Evolutionary conservation across 805 yeast genomes (phyloP).

Genomic region (Zygoascus bituminiphila): DNA sequence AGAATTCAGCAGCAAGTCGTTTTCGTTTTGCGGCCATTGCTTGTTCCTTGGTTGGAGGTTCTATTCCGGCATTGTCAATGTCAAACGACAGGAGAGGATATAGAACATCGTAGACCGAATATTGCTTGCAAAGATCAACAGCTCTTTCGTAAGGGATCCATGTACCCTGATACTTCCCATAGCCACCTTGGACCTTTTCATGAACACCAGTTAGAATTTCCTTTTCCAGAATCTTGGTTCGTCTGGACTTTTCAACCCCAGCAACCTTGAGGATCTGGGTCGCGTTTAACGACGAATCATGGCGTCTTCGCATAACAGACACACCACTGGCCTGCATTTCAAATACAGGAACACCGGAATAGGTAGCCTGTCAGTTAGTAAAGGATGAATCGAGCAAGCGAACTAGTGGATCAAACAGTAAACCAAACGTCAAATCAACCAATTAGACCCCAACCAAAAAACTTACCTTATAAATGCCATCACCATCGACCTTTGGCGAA

Average conservation of each 20-base stretch:
- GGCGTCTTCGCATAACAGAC: conserved; percentile 57
- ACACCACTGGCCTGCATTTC: conserved; percentile 56
- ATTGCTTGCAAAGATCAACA: conserved; percentile 50
- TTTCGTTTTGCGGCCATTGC: conserved; percentile 34
- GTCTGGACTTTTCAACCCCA: conserved; percentile 54
- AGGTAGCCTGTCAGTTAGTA: conserved; percentile 39
- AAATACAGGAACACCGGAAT: conserved; percentile 51
- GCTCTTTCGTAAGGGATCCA: conserved; percentile 63
- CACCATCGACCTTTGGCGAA: conserved; percentile 2
- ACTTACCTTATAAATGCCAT: conserved; percentile 2
- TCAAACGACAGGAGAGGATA: conserved; percentile 43
- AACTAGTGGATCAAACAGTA: too few species aligned
- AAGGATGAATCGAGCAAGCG: conserved; percentile 29
- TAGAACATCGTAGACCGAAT: conserved; percentile 46
- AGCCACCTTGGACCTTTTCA: conserved; percentile 67
- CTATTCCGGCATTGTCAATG: conserved; percentile 28
- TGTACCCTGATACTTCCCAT: conserved; percentile 69
- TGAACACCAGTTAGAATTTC: conserved; percentile 57
- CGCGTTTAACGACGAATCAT: conserved; percentile 62
- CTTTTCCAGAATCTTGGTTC: conserved; percentile 55
- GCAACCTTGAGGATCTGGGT: conserved; percentile 65
- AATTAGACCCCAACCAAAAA: neutral
- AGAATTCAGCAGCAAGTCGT: conserved; percentile 3
- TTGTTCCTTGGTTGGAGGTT: conserved; percentile 44
- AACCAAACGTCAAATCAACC: neutral